Evolutionary conservation across 225 moss, liverwort and hornwort genomes (phyloP).

Genomic region (Sphagnum tenellum): DNA sequence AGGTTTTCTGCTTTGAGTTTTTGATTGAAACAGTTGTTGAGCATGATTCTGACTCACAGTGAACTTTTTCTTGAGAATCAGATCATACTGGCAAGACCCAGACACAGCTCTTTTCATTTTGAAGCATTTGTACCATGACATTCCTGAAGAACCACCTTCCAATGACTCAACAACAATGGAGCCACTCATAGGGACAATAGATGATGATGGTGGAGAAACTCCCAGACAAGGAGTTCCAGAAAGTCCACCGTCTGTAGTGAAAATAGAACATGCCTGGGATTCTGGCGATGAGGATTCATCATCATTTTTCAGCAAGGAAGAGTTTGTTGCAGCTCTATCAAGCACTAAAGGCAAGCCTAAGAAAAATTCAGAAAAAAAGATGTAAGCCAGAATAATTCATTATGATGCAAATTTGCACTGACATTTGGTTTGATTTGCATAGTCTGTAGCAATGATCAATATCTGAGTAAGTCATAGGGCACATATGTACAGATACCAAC

Average conservation of each 20-base stretch:
- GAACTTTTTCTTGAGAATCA: slow-evolving; percentile 10
- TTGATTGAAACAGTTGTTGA: background rate
- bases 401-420: too few species aligned
- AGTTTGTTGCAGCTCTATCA: slow-evolving; percentile 42
- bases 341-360: too few species aligned
- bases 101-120: slow-evolving; percentile 97
- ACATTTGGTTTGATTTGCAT: too few species aligned
- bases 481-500: too few species aligned
- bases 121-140: slow-evolving; percentile 79
- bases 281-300: slow-evolving; percentile 59
- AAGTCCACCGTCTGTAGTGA: slow-evolving; percentile 12
- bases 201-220: slow-evolving; percentile 33
- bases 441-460: too few species aligned
- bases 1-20: too few species aligned
- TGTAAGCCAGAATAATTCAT: too few species aligned
- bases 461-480: too few species aligned
- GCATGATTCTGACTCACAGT: background rate
- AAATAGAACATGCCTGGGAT: slow-evolving; percentile 54
- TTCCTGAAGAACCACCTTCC: slow-evolving; percentile 53
- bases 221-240: slow-evolving; percentile 8
- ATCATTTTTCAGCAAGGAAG: slow-evolving; percentile 59
- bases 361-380: too few species aligned
- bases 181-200: slow-evolving; percentile 20
- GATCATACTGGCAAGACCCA: slow-evolving; percentile 90
- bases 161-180: slow-evolving; percentile 29